Percentiles rank a stretch among this genome's conserved stretches.
Conservation (phyloP, 495 filamentous ascomycete genomes). For the Penicillium ochrochloron region DNA sequence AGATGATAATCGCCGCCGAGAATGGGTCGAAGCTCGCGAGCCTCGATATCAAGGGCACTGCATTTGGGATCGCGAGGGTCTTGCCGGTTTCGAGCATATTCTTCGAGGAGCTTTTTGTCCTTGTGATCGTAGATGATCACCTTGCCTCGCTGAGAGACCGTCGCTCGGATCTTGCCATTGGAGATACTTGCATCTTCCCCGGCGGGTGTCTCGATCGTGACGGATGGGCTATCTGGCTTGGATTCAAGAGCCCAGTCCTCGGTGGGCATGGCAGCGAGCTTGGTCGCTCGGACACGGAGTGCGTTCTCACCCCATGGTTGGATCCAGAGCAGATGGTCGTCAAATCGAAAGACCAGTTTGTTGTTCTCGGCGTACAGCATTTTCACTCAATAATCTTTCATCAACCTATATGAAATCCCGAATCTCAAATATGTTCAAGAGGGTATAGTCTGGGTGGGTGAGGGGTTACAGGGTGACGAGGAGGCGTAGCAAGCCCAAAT, state of each 20-base stretch:
- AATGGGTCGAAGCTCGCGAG: constrained; percentile 58
- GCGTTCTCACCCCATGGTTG: constrained; percentile 60
- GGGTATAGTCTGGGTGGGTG: not conserved
- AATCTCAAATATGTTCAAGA: not conserved
- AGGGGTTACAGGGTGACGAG: not conserved
- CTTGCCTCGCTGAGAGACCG: constrained; percentile 52
- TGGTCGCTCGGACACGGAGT: constrained; percentile 58
- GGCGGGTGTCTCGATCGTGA: constrained; percentile 29
- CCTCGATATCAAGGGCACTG: constrained; percentile 56
- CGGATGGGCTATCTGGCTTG: constrained; percentile 24
- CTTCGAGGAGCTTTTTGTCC: constrained; percentile 55
- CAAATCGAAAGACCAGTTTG: constrained; percentile 52
- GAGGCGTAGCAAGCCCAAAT: not conserved
- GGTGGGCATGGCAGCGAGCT: constrained; percentile 48
- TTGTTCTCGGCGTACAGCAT: constrained; percentile 52
- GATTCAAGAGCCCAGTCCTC: constrained; percentile 58
- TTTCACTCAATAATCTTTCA: constrained; percentile 5
- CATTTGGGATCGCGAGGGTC: constrained; percentile 59
- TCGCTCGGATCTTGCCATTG: constrained; percentile 57
- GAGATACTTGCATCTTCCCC: constrained; percentile 47
- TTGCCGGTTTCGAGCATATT: constrained; percentile 57
- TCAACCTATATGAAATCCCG: no score
- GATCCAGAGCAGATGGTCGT: constrained; percentile 59
- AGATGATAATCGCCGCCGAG: constrained; percentile 57
- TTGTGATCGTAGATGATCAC: constrained; percentile 52